A percentile compares a stretch with the other conserved stretches of the same genome.
These are phyloP conservation scores for Coniophora puteana DNA, from an alignment of 1,284 basidiomycete species.

Conservation along the genomic window DNA sequence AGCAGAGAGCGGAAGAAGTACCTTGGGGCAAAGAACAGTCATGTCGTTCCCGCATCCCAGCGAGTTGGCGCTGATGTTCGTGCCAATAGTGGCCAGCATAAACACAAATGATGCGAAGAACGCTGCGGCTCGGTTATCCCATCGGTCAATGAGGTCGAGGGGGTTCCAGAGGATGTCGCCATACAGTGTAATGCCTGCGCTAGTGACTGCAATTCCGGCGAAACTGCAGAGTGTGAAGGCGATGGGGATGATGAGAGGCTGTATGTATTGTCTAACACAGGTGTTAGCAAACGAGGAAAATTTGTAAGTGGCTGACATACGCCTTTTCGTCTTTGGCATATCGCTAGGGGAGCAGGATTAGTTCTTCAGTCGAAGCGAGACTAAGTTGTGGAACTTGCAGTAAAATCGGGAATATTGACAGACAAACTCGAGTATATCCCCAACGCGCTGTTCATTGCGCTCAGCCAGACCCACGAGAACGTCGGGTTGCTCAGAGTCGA, in stretches of 20 bases:
- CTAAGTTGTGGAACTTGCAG: slow-evolving; percentile 25
- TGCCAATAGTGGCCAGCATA: slow-evolving; percentile 55
- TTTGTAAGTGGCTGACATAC: slow-evolving; percentile 9
- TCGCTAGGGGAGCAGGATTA: slow-evolving; percentile 14
- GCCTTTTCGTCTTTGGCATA: slow-evolving; percentile 25
- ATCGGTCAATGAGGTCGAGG: slow-evolving; percentile 45
- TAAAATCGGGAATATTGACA: slow-evolving; percentile 59
- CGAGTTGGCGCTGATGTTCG: slow-evolving; percentile 63
- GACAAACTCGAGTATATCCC: slow-evolving; percentile 48
- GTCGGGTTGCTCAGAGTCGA: slow-evolving; percentile 33
- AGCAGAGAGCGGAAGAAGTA: slow-evolving; percentile 8
- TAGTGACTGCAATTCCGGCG: slow-evolving; percentile 55
- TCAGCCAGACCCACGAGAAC: slow-evolving; percentile 53
- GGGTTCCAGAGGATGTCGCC: slow-evolving; percentile 50
- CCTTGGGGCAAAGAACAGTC: slow-evolving; percentile 45
- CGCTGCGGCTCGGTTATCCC: slow-evolving; percentile 63
- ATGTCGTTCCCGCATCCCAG: slow-evolving; percentile 65
- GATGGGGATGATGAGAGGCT: slow-evolving; percentile 53
- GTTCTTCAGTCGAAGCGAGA: not conserved
- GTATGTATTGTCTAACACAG: slow-evolving; percentile 42
- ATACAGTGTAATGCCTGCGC: slow-evolving; percentile 46
- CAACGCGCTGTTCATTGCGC: slow-evolving; percentile 51
- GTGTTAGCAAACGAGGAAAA: slow-evolving; percentile 1
- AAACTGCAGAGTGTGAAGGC: slow-evolving; percentile 55
- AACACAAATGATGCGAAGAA: slow-evolving; percentile 63